Base-by-base conservation (phyloP, 148 eudicot genomes). In the Rheum nobile region DNA sequence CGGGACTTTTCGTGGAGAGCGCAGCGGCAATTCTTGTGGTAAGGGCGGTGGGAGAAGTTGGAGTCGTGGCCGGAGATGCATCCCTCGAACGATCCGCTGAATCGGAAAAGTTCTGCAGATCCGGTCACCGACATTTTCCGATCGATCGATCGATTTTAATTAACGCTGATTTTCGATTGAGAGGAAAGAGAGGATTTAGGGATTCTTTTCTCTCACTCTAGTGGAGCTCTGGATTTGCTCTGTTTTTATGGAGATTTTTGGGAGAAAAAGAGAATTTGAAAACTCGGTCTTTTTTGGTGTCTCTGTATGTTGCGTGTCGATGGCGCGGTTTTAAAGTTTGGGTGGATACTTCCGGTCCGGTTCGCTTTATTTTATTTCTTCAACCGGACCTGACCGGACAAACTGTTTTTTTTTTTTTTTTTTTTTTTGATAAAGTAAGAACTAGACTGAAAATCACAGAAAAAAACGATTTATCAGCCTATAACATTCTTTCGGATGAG, bases 11-110 rank as follows among this genome's bases (percentile, higher is more conserved):
- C 70, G 22, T 65, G 70, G 70, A 65, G 70, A 6, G 70, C 70
- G 22, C 70, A 65, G 8, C 70, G 39, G 70, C 70, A 65, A 37
- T 65, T 34, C 39, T 65, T 65, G 22, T 65, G 70, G 70, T 65
- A 65, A 6, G 70, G 70, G 1, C 70, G 70, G 70, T 65, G 41
- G 70, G 70, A 65, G 70, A 65, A 16, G 24, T 65, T 34, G 38
- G 70, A 65, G 41, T 65, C 70, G 41, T 65, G 70, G 70, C 70
- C 70, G 70, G 69, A 65, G 41, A 65, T 65, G 70, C 70, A 65
- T 34, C 70, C 70, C 41, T 65, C 70, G 39, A 65, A 65, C 22
- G 70, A 14, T 32, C 70, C 70, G 4, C 21, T 32, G 22, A 14
- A 34, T 6, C 39, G 39, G 41, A 16, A 65, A 34, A 6, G 6